Evolutionary conservation across 495 filamentous ascomycete genomes (phyloP), one percentile per base, ranked within the genome.

Genomic region (Annulohypoxylon maeteangense): DNA sequence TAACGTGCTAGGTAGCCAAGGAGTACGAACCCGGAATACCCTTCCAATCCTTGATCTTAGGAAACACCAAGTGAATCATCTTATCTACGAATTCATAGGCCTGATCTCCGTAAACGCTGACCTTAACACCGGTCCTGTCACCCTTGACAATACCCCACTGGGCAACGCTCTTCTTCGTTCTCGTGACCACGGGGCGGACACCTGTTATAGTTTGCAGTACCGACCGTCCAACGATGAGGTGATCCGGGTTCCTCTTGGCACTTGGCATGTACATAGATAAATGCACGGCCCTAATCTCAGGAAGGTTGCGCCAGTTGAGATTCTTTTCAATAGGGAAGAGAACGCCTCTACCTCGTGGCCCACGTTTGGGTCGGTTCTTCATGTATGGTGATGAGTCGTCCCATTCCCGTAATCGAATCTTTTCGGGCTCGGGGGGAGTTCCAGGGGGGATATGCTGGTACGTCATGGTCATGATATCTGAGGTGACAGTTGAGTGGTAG

Each of bases 41-140:
- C 62, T 86, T 85, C 89, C 93, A 99, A 63, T 99, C 95, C 85
- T 98, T 99, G 74, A 98, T 94, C 74, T 89, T 90, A 55, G 95
- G 95, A 77, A 98, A 83, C 7, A 99, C 96, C 4, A 98, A 82
- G 79, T 97, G 91, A 40, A 97, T 83, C 70, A 91, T 79, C 81
- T 94, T 94, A 55, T 92, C 88, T 42, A 99, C 71, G 79, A 98
- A 98, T 77, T 96, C 88, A 66, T 91, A 93, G 76, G 97, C 94
- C 54, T 90, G 87, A 79, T 95, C 90, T 14, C 93, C 91, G 31
- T 83, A 79, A 48, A 98, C 76, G 40, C 91, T 88, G 22, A 88
- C 89, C 71, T 85, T 82, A 86, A 95, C 78, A 88, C 89, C 74
- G 81, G 88, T 57, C 88, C 83, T 27, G 84, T 86, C 81, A 84